A percentile compares a stretch with the other conserved stretches of the same genome.
These are phyloP conservation scores for Beauveria asiatica DNA, from an alignment of 2,329 filamentous ascomycete genomes.

Conservation along the genomic window DNA sequence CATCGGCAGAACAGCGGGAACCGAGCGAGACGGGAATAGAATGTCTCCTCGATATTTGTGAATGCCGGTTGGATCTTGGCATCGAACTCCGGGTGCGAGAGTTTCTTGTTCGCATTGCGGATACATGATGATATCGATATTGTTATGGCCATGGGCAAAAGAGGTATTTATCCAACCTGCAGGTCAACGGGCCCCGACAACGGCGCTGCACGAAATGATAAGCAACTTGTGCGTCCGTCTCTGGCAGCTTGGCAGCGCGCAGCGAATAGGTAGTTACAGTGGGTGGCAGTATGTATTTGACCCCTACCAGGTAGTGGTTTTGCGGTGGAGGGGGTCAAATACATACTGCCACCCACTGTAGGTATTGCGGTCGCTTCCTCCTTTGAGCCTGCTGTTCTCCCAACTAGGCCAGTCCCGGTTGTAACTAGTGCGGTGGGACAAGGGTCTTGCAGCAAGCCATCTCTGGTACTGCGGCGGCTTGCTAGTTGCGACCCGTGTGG, in stretches of 20 bases:
- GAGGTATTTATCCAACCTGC: background rate
- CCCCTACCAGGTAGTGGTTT: no score
- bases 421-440: background rate
- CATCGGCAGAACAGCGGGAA: background rate
- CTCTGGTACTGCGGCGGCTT: background rate
- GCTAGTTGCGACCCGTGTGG: background rate
- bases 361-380: background rate
- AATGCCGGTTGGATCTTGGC: background rate
- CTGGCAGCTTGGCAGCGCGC: background rate
- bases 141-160: background rate
- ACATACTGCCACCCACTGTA: no score
- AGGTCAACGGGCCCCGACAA: background rate
- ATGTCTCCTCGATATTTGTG: background rate
- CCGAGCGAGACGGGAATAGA: background rate
- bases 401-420: background rate
- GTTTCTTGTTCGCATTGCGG: background rate
- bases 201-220: background rate
- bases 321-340: no score
- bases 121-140: background rate
- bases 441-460: conserved; percentile 1
- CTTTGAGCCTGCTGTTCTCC: background rate
- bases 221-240: background rate
- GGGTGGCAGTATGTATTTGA: no score
- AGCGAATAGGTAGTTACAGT: no score
- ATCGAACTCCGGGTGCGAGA: conserved; percentile 3